Evolutionary conservation across 2,329 filamentous ascomycete genomes (phyloP).

Genomic region (Camillea tinctor): DNA sequence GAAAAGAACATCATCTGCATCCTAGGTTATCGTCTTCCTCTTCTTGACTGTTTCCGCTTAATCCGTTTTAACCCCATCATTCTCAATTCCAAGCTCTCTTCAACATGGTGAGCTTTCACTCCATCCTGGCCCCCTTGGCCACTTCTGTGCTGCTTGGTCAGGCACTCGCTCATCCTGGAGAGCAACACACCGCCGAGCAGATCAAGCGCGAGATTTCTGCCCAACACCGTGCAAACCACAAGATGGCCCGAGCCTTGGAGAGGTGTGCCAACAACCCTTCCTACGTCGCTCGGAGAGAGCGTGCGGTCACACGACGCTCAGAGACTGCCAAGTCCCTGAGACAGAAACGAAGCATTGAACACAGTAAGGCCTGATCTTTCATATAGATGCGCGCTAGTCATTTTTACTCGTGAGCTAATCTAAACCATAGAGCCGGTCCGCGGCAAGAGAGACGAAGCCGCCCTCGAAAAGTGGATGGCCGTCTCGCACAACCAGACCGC

Average conservation of each 20-base stretch:
- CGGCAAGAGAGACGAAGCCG: slow-evolving; percentile 11
- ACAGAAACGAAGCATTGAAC: slow-evolving; percentile 25
- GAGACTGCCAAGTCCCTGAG: slow-evolving; percentile 33
- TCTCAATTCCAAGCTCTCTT: background rate
- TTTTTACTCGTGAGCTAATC: background rate
- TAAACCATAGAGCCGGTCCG: slow-evolving; percentile 8
- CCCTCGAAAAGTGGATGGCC: slow-evolving; percentile 12
- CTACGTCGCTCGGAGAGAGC: slow-evolving; percentile 32
- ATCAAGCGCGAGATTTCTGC: slow-evolving; percentile 26
- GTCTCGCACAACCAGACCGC: slow-evolving; percentile 12
- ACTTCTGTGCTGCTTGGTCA: slow-evolving; percentile 5
- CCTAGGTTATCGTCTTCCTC: background rate
- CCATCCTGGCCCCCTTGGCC: slow-evolving; percentile 6
- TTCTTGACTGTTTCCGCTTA: background rate
- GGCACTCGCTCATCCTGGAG: slow-evolving; percentile 35
- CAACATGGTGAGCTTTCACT: slow-evolving; percentile 13
- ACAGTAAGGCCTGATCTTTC: slow-evolving; percentile 6
- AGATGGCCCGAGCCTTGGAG: slow-evolving; percentile 33
- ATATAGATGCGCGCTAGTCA: background rate
- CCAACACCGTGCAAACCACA: slow-evolving; percentile 29
- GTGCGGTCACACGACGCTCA: slow-evolving; percentile 33
- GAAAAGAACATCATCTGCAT: background rate
- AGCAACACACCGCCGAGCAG: slow-evolving; percentile 21
- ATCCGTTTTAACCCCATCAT: background rate
- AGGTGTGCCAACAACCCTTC: slow-evolving; percentile 35